These are phyloP conservation scores for Tuber melanosporum DNA, from an alignment of 495 filamentous ascomycete genomes.

Conservation along the genomic window DNA sequence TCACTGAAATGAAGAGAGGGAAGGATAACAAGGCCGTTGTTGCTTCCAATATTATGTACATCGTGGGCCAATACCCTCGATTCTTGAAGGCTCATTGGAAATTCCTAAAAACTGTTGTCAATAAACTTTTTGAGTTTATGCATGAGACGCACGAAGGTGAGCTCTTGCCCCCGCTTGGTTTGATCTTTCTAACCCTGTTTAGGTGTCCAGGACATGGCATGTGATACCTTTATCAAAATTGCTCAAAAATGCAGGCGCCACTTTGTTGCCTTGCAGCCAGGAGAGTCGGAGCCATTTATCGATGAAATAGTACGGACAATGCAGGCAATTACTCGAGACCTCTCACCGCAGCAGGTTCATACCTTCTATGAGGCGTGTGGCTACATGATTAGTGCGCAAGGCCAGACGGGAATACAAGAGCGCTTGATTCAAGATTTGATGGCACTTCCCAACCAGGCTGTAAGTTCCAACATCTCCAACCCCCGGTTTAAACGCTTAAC, in stretches of 20 bases:
- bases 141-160: constrained; percentile 96
- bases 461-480: constrained; percentile 36
- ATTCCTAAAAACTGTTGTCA: constrained; percentile 98
- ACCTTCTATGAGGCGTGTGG: constrained; percentile 99
- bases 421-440: constrained; percentile 87
- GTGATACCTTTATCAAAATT: constrained; percentile 99
- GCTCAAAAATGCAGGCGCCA: constrained; percentile 95
- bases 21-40: constrained; percentile 99
- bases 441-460: constrained; percentile 79
- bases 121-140: constrained; percentile 99
- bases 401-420: constrained; percentile 84
- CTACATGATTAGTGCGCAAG: constrained; percentile 98
- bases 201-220: constrained; percentile 99
- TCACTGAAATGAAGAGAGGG: constrained; percentile 97
- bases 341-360: constrained; percentile 93
- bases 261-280: constrained; percentile 92
- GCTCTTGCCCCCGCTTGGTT: constrained; percentile 33
- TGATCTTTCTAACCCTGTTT: constrained; percentile 40
- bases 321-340: constrained; percentile 86
- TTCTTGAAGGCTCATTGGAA: constrained; percentile 99
- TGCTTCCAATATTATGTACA: constrained; percentile 99
- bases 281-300: constrained; percentile 92
- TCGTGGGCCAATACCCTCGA: constrained; percentile 95
- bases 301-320: constrained; percentile 96
- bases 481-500: background rate